Percentiles rank a stretch among this genome's conserved stretches.
Evolutionary conservation across 2,329 filamentous ascomycete species (phyloP).

Genomic region (Pseudogymnoascus sp.): DNA sequence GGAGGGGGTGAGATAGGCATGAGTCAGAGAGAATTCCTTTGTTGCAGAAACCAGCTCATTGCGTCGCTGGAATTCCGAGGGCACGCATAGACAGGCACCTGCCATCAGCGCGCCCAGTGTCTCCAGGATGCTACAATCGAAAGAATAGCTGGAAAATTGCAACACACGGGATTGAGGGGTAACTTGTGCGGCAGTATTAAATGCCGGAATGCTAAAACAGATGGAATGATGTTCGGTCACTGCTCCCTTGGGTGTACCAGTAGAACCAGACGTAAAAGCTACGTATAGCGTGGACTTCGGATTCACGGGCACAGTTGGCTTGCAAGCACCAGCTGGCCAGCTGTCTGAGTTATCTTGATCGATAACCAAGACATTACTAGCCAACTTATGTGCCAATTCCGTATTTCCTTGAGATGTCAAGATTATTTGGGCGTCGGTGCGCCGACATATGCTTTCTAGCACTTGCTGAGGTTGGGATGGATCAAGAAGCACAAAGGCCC

Average conservation of each 20-base stretch:
- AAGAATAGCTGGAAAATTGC: conserved; percentile 20
- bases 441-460: conserved; percentile 15
- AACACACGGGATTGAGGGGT: conserved; percentile 32
- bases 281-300: neutral
- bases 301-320: neutral
- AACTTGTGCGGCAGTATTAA: conserved; percentile 26
- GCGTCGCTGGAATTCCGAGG: conserved; percentile 57
- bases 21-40: conserved; percentile 45
- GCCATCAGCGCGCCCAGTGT: conserved; percentile 5
- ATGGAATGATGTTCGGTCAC: conserved; percentile 25
- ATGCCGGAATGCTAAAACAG: conserved; percentile 12
- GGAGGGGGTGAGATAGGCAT: conserved; percentile 20
- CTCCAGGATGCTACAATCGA: conserved; percentile 10
- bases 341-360: neutral
- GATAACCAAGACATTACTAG: neutral
- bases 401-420: neutral
- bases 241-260: conserved; percentile 42
- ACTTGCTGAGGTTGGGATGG: conserved; percentile 19
- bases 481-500: conserved; percentile 24
- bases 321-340: neutral
- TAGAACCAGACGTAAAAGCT: conserved; percentile 37
- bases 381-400: neutral
- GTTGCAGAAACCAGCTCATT: conserved; percentile 62
- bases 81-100: conserved; percentile 47
- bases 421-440: neutral